phyloP scores from a whole-genome alignment of 192 early-diverging fungal genomes.

The Chytriomyces sp. region DNA sequence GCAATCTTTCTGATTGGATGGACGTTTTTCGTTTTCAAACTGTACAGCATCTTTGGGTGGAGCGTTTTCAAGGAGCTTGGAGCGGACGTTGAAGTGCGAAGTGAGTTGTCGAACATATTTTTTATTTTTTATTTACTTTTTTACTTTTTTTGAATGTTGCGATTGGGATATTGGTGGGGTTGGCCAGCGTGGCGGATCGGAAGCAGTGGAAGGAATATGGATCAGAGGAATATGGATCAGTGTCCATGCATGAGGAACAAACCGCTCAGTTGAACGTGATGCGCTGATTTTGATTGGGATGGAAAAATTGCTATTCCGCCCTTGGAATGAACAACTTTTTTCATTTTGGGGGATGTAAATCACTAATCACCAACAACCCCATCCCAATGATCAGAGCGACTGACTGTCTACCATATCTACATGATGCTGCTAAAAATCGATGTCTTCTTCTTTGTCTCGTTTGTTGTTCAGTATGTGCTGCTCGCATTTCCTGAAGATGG shows the following conservation, averaged over 20 bases:
- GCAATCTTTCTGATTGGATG: conserved; percentile 51
- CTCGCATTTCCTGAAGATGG: conserved; percentile 56
- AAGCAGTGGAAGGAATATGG: too few species aligned
- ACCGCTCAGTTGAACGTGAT: background rate
- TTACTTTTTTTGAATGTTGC: conserved; percentile 3
- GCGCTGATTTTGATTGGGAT: background rate
- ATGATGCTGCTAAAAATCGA: conserved; percentile 81
- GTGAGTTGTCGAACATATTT: conserved; percentile 38
- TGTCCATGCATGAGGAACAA: too few species aligned
- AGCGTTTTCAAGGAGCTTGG: conserved; percentile 63
- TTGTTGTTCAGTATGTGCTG: conserved; percentile 70
- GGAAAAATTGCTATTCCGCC: background rate
- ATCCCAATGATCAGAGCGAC: conserved; percentile 42
- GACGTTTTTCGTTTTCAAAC: conserved; percentile 46
- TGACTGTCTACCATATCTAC: conserved; percentile 76
- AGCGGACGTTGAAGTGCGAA: conserved; percentile 56
- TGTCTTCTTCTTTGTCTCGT: conserved; percentile 81
- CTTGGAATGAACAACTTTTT: background rate
- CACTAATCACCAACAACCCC: background rate
- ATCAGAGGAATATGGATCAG: too few species aligned
- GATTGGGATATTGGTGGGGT: too few species aligned
- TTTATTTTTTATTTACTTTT: conserved; percentile 3
- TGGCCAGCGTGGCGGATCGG: too few species aligned
- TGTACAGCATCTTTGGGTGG: conserved; percentile 65
- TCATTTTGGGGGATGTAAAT: background rate